Conservation (phyloP, 2,329 filamentous ascomycete genomes). For the Cladosporium sp. region DNA sequence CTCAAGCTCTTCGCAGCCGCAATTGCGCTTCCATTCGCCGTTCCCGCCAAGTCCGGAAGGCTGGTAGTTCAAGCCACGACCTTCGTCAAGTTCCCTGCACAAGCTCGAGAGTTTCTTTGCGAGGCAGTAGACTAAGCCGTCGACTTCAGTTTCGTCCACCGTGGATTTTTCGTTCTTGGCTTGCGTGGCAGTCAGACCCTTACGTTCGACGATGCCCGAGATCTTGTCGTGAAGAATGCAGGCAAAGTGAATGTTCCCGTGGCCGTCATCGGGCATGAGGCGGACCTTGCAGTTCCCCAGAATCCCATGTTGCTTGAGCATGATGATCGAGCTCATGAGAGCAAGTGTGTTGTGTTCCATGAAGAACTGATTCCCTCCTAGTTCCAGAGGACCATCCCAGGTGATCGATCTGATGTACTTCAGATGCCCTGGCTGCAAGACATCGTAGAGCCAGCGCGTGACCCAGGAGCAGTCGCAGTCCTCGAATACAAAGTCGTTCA, state of each 20-base stretch:
- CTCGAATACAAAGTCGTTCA: not conserved
- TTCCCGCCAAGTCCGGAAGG: not conserved
- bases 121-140: not conserved
- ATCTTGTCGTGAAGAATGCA: not conserved
- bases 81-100: not conserved
- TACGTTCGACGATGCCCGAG: not conserved
- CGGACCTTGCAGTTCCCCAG: not conserved
- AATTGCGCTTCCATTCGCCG: not conserved
- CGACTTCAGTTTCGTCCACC: not conserved
- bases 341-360: not conserved
- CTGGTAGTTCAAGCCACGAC: not conserved
- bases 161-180: not conserved
- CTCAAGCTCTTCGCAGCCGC: not conserved
- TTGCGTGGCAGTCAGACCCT: not conserved
- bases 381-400: not conserved
- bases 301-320: not conserved
- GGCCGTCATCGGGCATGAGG: not conserved
- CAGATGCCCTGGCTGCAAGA: not conserved
- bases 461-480: not conserved
- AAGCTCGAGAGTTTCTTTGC: not conserved
- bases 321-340: not conserved
- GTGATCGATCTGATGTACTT: not conserved
- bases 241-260: not conserved
- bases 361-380: too few species aligned
- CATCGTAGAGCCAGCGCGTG: not conserved